Evolutionary conservation across 345 rosid genomes (phyloP).

Genomic region (Ailanthus altissimus): DNA sequence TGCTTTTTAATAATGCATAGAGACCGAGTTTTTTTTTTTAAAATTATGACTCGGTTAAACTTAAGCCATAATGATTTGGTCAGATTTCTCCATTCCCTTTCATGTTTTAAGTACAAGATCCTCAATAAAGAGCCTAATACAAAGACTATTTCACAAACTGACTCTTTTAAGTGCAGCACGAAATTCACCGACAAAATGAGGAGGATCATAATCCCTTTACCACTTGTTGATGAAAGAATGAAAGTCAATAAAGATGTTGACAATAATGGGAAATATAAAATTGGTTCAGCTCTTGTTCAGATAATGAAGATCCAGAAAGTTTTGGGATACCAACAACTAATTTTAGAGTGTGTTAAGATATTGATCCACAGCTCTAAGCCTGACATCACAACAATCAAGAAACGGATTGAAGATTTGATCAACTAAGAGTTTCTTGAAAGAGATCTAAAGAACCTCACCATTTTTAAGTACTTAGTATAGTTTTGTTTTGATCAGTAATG

Average conservation of each 20-base stretch:
- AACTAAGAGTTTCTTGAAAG: slow-evolving; percentile 40
- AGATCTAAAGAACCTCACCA: slow-evolving; percentile 36
- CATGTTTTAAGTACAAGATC: slow-evolving; percentile 45
- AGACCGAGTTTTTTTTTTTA: slow-evolving; percentile 58
- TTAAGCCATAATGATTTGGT: slow-evolving; percentile 37
- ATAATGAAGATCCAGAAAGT: slow-evolving; percentile 48
- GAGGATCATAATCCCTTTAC: slow-evolving; percentile 72
- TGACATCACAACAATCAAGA: slow-evolving; percentile 44
- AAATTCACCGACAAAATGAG: slow-evolving; percentile 69
- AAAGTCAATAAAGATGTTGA: slow-evolving; percentile 61
- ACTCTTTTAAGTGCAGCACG: slow-evolving; percentile 45
- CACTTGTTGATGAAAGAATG: slow-evolving; percentile 60
- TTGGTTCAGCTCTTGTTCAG: slow-evolving; percentile 48
- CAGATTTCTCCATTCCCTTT: slow-evolving; percentile 46
- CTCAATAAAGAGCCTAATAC: slow-evolving; percentile 41
- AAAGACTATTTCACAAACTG: slow-evolving; percentile 36
- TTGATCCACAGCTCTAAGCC: slow-evolving; percentile 45
- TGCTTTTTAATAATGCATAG: slow-evolving; percentile 55
- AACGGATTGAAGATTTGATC: slow-evolving; percentile 44
- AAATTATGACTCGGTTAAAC: slow-evolving; percentile 49
- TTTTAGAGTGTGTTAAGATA: slow-evolving; percentile 43
- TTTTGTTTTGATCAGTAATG: neutral
- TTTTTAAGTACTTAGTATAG: slow-evolving; percentile 34
- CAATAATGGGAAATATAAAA: slow-evolving; percentile 48
- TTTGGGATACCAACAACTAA: slow-evolving; percentile 42